These are phyloP conservation scores for Epichloe scottii DNA, from an alignment of 2,329 filamentous ascomycete genomes.

Conservation along the genomic window DNA sequence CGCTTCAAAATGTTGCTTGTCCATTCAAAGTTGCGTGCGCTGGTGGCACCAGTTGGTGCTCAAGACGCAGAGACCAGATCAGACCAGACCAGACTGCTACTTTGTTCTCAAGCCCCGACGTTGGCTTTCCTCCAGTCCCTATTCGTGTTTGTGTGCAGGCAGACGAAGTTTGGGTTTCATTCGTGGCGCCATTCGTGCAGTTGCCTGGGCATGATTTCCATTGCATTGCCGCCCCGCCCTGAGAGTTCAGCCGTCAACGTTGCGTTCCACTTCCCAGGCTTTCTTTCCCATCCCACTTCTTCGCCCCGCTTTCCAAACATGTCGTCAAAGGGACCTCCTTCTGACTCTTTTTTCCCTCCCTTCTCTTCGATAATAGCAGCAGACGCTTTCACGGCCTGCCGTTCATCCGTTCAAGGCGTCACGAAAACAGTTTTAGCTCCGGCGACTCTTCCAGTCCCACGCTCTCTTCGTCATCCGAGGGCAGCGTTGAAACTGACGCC, in stretches of 20 bases:
- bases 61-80: too few species aligned
- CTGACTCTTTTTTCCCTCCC: not conserved
- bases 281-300: not conserved
- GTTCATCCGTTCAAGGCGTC: slow-evolving; percentile 4
- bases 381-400: slow-evolving; percentile 5
- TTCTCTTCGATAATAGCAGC: slow-evolving; percentile 1
- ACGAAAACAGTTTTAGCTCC: slow-evolving; percentile 4
- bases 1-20: not conserved
- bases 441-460: slow-evolving; percentile 1
- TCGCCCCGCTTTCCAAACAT: slow-evolving; percentile 3
- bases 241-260: not conserved
- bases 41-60: too few species aligned
- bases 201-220: not conserved
- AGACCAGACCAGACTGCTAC: too few species aligned
- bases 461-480: not conserved
- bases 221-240: too few species aligned
- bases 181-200: not conserved
- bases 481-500: slow-evolving; percentile 1
- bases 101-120: too few species aligned
- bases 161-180: not conserved
- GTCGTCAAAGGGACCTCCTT: slow-evolving; percentile 1
- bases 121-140: too few species aligned
- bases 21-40: too few species aligned
- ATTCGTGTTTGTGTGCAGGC: too few species aligned
- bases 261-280: not conserved